These are phyloP conservation scores for Penium margaritaceum DNA, from an alignment of 139 green algal genomes.

Conservation along the genomic window DNA sequence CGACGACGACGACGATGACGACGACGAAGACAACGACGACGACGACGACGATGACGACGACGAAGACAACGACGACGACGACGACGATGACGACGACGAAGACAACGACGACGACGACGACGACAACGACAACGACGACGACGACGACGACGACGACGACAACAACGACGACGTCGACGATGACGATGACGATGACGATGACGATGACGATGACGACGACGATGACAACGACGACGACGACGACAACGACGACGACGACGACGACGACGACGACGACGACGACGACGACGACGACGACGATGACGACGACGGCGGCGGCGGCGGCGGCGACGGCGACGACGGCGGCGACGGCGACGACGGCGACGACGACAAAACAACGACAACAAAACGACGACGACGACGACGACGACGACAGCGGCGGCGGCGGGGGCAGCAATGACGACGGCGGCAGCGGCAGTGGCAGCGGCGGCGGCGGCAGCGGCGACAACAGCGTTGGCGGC, in stretches of 20 bases:
- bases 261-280: not conserved
- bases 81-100: no score
- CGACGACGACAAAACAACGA: no score
- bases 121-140: no score
- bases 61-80: no score
- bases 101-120: no score
- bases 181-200: not conserved
- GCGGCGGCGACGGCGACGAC: not conserved
- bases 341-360: not conserved
- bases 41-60: no score
- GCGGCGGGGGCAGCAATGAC: not conserved
- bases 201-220: not conserved
- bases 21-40: no score
- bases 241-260: not conserved
- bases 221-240: not conserved
- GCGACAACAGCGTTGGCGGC: no score
- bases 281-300: slow-evolving; percentile 2
- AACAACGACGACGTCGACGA: not conserved
- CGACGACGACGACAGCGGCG: no score
- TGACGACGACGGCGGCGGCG: not conserved
- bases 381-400: no score
- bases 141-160: slow-evolving; percentile 2
- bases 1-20: no score
- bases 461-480: no score
- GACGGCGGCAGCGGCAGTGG: not conserved